Evolutionary conservation across 1,284 basidiomycete species (phyloP).

Genomic region (Ustilago lituana): DNA sequence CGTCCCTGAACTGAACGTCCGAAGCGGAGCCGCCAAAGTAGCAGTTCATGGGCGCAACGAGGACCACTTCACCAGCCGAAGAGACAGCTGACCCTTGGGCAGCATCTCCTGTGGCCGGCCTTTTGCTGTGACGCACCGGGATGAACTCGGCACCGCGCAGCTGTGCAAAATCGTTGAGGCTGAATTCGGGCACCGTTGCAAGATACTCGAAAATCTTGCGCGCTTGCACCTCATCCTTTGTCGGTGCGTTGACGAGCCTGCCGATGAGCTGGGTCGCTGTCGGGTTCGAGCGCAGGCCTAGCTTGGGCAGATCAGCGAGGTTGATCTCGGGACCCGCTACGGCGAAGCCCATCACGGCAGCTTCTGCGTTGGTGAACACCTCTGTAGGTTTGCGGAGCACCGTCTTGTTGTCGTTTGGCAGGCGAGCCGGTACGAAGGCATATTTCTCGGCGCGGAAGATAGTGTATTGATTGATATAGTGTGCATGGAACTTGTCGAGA

Average conservation of each 20-base stretch:
- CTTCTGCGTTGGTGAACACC: slow-evolving; percentile 79
- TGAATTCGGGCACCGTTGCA: slow-evolving; percentile 70
- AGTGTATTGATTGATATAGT: slow-evolving; percentile 53
- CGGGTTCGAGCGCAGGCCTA: slow-evolving; percentile 81
- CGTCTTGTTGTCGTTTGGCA: slow-evolving; percentile 69
- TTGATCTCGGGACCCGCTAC: slow-evolving; percentile 73
- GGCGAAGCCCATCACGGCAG: slow-evolving; percentile 80
- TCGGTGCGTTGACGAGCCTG: slow-evolving; percentile 75
- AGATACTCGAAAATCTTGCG: slow-evolving; percentile 80
- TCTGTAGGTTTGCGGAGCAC: slow-evolving; percentile 77
- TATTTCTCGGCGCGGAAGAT: slow-evolving; percentile 47
- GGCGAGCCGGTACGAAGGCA: slow-evolving; percentile 77
- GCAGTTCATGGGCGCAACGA: slow-evolving; percentile 71
- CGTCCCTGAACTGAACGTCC: slow-evolving; percentile 55
- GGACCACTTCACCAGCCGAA: slow-evolving; percentile 23
- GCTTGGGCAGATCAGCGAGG: slow-evolving; percentile 73
- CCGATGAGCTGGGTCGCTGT: slow-evolving; percentile 75
- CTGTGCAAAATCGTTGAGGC: slow-evolving; percentile 36
- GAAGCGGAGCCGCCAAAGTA: slow-evolving; percentile 69
- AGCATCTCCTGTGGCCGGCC: slow-evolving; percentile 1
- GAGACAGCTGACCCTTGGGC: slow-evolving; percentile 3
- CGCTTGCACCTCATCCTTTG: slow-evolving; percentile 73
- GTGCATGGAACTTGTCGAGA: slow-evolving; percentile 52
- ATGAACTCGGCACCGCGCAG: slow-evolving; percentile 53
- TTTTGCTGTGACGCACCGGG: slow-evolving; percentile 45